These are phyloP conservation scores for Nannizziopsis barbatae DNA, from an alignment of 2,329 filamentous ascomycete species.

Conservation along the genomic window DNA sequence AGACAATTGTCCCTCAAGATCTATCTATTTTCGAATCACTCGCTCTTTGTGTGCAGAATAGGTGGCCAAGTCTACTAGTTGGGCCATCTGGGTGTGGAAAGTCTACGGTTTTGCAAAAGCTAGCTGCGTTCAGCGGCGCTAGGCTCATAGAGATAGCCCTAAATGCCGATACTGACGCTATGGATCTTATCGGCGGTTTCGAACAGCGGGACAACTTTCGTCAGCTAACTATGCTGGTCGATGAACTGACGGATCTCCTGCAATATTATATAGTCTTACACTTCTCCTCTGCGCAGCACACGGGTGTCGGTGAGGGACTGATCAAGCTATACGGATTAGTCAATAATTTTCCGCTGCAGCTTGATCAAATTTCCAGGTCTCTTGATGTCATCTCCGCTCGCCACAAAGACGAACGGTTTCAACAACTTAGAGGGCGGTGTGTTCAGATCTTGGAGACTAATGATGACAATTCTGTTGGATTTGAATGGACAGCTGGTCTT, in stretches of 20 bases:
- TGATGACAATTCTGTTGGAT: constrained; percentile 58
- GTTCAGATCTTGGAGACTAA: constrained; percentile 44
- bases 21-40: constrained; percentile 72
- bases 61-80: constrained; percentile 79
- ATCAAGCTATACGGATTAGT: constrained; percentile 27
- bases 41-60: constrained; percentile 74
- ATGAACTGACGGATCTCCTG: constrained; percentile 44
- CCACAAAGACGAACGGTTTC: constrained; percentile 39
- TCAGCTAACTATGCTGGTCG: constrained; percentile 52
- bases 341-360: constrained; percentile 21
- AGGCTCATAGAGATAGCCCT: constrained; percentile 71
- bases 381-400: constrained; percentile 31
- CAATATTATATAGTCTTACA: constrained; percentile 31
- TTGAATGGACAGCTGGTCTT: constrained; percentile 92
- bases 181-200: constrained; percentile 93
- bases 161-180: constrained; percentile 91
- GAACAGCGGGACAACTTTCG: constrained; percentile 82
- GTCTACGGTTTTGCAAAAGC: constrained; percentile 63
- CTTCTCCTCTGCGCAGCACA: constrained; percentile 20
- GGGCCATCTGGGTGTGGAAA: constrained; percentile 81
- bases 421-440: constrained; percentile 39
- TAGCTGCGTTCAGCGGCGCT: constrained; percentile 69
- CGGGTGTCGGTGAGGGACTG: constrained; percentile 19
- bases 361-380: constrained; percentile 25
- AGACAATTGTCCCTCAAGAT: constrained; percentile 28